These are phyloP conservation scores for Exserohilum rostratum DNA, from an alignment of 2,329 filamentous ascomycete genomes.

Conservation along the genomic window DNA sequence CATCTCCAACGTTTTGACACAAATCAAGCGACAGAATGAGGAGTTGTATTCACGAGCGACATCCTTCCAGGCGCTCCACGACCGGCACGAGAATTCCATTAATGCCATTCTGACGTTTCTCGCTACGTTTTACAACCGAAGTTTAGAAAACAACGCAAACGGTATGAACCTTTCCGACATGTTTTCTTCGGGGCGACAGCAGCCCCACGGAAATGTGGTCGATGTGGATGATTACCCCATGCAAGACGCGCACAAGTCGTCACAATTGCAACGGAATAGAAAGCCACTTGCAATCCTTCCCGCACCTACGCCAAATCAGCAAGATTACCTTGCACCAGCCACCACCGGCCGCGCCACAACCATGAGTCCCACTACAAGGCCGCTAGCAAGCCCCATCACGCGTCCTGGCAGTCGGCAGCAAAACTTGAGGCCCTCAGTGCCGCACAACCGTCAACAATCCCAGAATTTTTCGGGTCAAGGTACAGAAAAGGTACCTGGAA, in stretches of 20 bases:
- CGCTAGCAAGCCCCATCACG: constrained; percentile 33
- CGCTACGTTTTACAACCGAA: constrained; percentile 94
- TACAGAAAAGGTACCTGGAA: constrained; percentile 18
- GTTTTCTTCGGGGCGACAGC: constrained; percentile 70
- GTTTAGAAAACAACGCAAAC: constrained; percentile 79
- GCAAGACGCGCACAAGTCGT: constrained; percentile 41
- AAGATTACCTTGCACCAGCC: constrained; percentile 31
- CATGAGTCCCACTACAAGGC: constrained; percentile 36
- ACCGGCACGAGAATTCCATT: constrained; percentile 97
- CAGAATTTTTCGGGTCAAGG: constrained; percentile 15
- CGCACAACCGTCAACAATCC: constrained; percentile 23
- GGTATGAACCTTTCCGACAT: constrained; percentile 82
- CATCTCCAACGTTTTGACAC: constrained; percentile 81
- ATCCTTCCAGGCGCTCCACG: constrained; percentile 88
- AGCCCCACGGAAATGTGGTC: constrained; percentile 64
- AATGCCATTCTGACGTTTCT: constrained; percentile 98
- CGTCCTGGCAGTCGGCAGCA: constrained; percentile 28
- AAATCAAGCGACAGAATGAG: constrained; percentile 83
- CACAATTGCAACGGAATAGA: constrained; percentile 46
- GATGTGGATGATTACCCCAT: constrained; percentile 64
- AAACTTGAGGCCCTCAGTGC: constrained; percentile 30
- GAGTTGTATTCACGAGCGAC: constrained; percentile 86
- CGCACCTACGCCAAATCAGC: constrained; percentile 34
- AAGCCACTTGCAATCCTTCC: constrained; percentile 48
- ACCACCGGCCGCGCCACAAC: constrained; percentile 38